Base-by-base conservation (phyloP, 768 basidiomycete genomes). In the Sporobolomyces roseus region DNA sequence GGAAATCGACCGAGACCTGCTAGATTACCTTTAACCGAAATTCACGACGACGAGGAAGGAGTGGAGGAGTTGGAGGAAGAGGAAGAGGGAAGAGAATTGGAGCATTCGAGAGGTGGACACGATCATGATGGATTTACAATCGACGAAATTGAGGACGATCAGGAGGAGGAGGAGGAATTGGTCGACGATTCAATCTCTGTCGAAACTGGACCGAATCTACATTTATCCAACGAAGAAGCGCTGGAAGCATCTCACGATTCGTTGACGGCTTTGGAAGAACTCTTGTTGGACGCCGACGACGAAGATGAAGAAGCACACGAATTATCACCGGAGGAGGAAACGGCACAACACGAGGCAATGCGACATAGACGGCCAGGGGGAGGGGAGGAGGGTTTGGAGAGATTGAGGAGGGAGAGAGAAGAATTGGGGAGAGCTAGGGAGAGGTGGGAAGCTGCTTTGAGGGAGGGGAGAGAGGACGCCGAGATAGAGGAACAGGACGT, bases 191-290 rank as follows among this genome's bases (percentile, higher is more conserved):
- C 58, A 25, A 48, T 66, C 32, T 60, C 58, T 29, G 49, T 60
- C 41, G 38, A n/a, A 32, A 3, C 6, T 41, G 6, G 2, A 32
- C 56, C 27, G 2, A 29, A 25, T 41, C 17, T 17, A 9, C 38
- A 41, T 17, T 17, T 41, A 41, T 9, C 38, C 38, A 17, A 41
- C 38, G 62, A 62, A 17, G 49, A 62, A 14, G 33, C 23, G n/a
- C 49, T 35, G 7, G 35, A 51, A 38, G 63, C 35, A 16, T 33
- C 45, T 16, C 32, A 49, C 25, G 54, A 30, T 5, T 29, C 33
- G 35, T n/a, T 51, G 25, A 21, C 49, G 27, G 54, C 63, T 19
- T 45, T 65, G 33, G 63, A 65, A 48, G 63, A 65, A n/a, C 46
- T 65, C 1, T 36, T 56, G 33, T 30, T 51, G 13, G 55, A 65